A percentile compares a stretch with the other conserved stretches of the same genome.
Evolutionary conservation across 2,329 filamentous ascomycete species (phyloP).

Genomic region (Emmonsiellopsis sp.): DNA sequence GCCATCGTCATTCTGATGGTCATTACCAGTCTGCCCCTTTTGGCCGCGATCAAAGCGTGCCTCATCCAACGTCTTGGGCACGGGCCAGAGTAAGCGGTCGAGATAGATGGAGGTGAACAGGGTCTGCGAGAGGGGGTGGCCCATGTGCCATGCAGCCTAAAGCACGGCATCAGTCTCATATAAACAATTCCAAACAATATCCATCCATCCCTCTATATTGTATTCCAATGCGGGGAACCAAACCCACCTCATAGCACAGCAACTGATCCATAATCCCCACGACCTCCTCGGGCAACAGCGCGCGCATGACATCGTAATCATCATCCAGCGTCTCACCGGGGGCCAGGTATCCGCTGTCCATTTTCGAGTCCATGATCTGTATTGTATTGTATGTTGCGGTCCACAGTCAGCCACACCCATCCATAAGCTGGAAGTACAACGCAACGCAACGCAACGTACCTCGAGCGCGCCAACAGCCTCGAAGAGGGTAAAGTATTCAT

Average conservation of each 20-base stretch:
- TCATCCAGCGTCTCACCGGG: constrained; percentile 69
- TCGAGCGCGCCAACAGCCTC: constrained; percentile 76
- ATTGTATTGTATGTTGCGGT: not conserved
- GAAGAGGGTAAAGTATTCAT: constrained; percentile 88
- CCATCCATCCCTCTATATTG: not conserved
- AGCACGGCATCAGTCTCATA: not conserved
- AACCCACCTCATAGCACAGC: constrained; percentile 69
- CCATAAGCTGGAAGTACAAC: no score
- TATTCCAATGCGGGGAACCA: not conserved
- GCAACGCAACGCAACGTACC: no score
- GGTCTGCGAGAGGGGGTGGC: constrained; percentile 92
- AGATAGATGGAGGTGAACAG: constrained; percentile 89
- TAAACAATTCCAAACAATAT: constrained; percentile 1
- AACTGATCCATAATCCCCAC: constrained; percentile 92
- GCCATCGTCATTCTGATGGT: constrained; percentile 4
- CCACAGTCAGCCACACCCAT: not conserved
- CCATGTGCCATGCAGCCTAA: constrained; percentile 91
- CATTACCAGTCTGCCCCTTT: constrained; percentile 14
- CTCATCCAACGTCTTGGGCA: constrained; percentile 54
- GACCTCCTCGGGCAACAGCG: constrained; percentile 66
- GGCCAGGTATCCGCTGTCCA: constrained; percentile 85
- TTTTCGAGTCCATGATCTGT: constrained; percentile 97
- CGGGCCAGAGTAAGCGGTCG: constrained; percentile 68
- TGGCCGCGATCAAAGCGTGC: constrained; percentile 47
- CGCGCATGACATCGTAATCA: constrained; percentile 63